Evolutionary conservation across 352 stramenopile genomes (phyloP).

Genomic region (Pythium vanterpoolii): DNA sequence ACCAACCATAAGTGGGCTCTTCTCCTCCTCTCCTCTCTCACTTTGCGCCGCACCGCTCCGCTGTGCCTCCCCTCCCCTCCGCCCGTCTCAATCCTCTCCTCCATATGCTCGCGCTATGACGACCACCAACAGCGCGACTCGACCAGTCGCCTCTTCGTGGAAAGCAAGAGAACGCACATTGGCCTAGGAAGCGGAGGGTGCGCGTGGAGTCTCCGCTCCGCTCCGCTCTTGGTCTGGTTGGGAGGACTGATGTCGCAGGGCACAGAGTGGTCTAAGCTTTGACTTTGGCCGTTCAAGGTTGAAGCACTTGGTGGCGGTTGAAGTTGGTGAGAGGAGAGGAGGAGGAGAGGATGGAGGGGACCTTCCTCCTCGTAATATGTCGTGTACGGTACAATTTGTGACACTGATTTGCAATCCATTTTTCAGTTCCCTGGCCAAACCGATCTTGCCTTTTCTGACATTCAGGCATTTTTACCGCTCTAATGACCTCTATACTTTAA

Average conservation of each 20-base stretch:
- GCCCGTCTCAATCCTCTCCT: not conserved
- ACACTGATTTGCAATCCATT: no score
- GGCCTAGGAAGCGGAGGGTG: not conserved
- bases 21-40: not conserved
- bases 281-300: not conserved
- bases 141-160: no score
- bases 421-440: no score
- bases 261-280: no score
- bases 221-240: not conserved
- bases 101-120: not conserved
- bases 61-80: not conserved
- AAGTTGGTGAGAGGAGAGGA: constrained; percentile 12
- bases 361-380: constrained; percentile 18
- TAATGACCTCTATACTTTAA: no score
- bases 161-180: not conserved
- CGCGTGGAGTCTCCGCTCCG: not conserved
- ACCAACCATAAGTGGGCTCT: not conserved
- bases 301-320: not conserved
- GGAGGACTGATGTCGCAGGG: not conserved
- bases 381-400: constrained; percentile 17
- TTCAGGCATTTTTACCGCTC: no score
- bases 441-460: no score
- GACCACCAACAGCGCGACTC: no score
- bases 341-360: not conserved
- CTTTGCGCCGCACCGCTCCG: no score